These are phyloP conservation scores for Triangularia verruculosa DNA, from an alignment of 2,329 filamentous ascomycete genomes.

Conservation along the genomic window DNA sequence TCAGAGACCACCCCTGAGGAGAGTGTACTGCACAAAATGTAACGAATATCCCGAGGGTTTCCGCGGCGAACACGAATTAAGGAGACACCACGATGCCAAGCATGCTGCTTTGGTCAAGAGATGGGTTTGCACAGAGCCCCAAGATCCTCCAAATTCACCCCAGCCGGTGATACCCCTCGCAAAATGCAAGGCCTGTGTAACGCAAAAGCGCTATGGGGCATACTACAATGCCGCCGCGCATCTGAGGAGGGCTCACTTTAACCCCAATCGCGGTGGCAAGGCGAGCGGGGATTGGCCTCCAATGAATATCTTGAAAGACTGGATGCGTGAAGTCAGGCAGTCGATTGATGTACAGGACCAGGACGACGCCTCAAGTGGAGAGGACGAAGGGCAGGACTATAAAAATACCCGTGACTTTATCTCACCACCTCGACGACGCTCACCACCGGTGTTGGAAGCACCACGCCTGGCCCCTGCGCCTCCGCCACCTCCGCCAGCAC, in stretches of 20 bases:
- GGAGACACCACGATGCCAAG: constrained; percentile 62
- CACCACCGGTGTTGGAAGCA: constrained; percentile 29
- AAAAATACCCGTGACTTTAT: constrained; percentile 30
- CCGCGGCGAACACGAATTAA: constrained; percentile 82
- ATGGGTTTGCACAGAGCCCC: constrained; percentile 56
- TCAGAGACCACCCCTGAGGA: constrained; percentile 59
- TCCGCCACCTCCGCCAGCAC: constrained; percentile 18
- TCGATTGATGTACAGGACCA: constrained; percentile 45
- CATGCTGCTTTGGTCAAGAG: constrained; percentile 54
- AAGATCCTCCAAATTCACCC: constrained; percentile 37
- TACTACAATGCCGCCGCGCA: constrained; percentile 61
- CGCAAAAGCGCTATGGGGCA: constrained; percentile 55
- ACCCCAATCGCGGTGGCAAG: constrained; percentile 53
- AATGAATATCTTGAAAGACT: constrained; percentile 56
- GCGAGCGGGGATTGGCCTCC: constrained; percentile 58
- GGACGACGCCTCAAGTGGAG: constrained; percentile 51
- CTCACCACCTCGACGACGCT: constrained; percentile 28
- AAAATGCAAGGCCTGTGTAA: constrained; percentile 56
- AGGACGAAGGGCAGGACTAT: constrained; percentile 44
- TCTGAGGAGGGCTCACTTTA: constrained; percentile 55
- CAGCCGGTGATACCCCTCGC: constrained; percentile 51
- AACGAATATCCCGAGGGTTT: constrained; percentile 82
- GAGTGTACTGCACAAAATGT: constrained; percentile 75
- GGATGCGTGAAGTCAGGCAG: constrained; percentile 59
- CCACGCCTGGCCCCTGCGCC: constrained; percentile 32